These are phyloP conservation scores for Cyathus olla DNA, from an alignment of 1,284 basidiomycete species.

Conservation along the genomic window DNA sequence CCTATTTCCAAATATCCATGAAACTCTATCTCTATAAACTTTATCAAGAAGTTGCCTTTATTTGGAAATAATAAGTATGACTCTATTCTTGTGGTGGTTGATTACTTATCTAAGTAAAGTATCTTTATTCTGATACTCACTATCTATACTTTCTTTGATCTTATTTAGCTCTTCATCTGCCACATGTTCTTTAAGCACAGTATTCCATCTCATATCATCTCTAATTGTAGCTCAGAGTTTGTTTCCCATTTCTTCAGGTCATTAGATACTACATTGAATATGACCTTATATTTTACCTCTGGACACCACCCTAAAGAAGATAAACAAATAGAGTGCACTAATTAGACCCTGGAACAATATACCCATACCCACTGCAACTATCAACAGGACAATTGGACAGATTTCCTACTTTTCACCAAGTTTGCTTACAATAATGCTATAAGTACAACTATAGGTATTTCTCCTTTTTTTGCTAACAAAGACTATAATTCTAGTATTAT, in stretches of 20 bases:
- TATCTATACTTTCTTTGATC: conserved; percentile 3
- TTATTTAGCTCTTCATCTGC: conserved; percentile 9
- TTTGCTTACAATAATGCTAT: conserved; percentile 19
- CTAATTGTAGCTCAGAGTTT: conserved; percentile 15
- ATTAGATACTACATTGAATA: conserved; percentile 12
- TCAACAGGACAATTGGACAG: conserved; percentile 49
- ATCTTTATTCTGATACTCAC: conserved; percentile 7
- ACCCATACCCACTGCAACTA: conserved; percentile 42
- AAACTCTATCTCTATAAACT: conserved; percentile 10
- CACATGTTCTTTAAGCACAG: conserved; percentile 19
- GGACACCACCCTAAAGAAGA: conserved; percentile 55
- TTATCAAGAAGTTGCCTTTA: conserved; percentile 6
- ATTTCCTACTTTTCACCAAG: conserved; percentile 44
- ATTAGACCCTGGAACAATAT: conserved; percentile 52
- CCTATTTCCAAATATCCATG: conserved; percentile 1
- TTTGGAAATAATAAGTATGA: neutral
- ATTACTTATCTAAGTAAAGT: conserved; percentile 3
- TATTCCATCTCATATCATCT: conserved; percentile 13
- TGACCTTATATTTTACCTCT: conserved; percentile 19
- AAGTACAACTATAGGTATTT: conserved; percentile 3
- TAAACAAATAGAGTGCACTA: conserved; percentile 54
- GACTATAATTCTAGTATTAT: conserved; percentile 42
- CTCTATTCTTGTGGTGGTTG: conserved; percentile 7
- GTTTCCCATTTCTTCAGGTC: conserved; percentile 18
- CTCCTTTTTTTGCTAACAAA: conserved; percentile 24